A percentile compares a stretch with the other conserved stretches of the same genome.
Evolutionary conservation across 2,329 filamentous ascomycete species (phyloP).

Genomic region (Alternaria rosae): DNA sequence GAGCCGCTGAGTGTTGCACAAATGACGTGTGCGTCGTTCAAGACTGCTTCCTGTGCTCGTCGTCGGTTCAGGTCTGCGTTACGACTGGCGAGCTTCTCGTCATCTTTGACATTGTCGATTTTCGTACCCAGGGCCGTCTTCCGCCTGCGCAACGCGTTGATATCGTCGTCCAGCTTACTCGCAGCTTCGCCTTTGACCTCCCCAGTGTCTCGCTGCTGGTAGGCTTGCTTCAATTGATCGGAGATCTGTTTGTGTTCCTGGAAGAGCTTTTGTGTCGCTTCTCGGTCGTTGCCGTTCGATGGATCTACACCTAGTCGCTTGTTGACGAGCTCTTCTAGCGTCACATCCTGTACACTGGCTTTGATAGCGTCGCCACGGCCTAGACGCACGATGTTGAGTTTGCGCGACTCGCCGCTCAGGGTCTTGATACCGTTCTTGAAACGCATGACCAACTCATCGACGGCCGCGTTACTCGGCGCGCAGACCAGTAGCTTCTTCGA

Average conservation of each 20-base stretch:
- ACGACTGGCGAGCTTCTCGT: constrained; percentile 79
- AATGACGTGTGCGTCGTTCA: constrained; percentile 89
- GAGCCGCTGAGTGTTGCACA: constrained; percentile 95
- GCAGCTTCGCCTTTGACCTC: constrained; percentile 69
- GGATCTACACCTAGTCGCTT: constrained; percentile 64
- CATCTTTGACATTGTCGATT: constrained; percentile 88
- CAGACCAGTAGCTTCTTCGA: constrained; percentile 92
- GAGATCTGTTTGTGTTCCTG: constrained; percentile 67
- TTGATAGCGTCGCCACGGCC: constrained; percentile 95
- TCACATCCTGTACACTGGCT: constrained; percentile 85
- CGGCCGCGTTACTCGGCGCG: constrained; percentile 97
- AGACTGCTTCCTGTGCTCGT: constrained; percentile 86
- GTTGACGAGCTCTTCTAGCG: constrained; percentile 89
- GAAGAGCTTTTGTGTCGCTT: constrained; percentile 73
- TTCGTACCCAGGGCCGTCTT: constrained; percentile 78
- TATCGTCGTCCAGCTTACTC: constrained; percentile 73
- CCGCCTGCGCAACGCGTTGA: constrained; percentile 78
- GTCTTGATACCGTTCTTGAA: constrained; percentile 88
- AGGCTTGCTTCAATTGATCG: constrained; percentile 73
- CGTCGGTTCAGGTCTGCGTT: constrained; percentile 86
- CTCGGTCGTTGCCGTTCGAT: constrained; percentile 52
- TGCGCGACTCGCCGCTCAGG: constrained; percentile 72
- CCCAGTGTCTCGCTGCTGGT: constrained; percentile 70
- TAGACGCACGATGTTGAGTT: constrained; percentile 86
- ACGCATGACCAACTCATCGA: constrained; percentile 93